Evolutionary conservation across 345 rosid genomes (phyloP).

Genomic region (Chamaenerion angustifolium): DNA sequence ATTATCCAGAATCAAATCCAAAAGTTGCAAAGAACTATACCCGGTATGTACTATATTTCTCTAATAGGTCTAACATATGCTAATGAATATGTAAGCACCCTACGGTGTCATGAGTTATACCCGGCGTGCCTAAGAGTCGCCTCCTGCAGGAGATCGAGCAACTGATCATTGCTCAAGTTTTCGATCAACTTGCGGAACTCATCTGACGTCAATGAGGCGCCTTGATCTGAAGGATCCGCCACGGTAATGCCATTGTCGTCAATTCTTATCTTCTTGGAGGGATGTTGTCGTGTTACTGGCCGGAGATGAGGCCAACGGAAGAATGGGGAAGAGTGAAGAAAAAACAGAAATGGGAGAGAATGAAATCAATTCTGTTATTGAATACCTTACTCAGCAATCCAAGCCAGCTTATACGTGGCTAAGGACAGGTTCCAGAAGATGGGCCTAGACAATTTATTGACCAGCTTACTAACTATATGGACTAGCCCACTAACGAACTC

Average conservation of each 20-base stretch:
- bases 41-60: slow-evolving; percentile 80
- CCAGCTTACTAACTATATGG: no score
- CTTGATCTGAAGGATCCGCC: neutral
- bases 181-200: slow-evolving; percentile 58
- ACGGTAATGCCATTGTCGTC: slow-evolving; percentile 3
- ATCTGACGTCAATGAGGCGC: slow-evolving; percentile 19
- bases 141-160: slow-evolving; percentile 42
- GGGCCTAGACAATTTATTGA: no score
- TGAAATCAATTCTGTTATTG: no score
- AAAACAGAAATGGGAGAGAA: no score
- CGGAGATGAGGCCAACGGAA: no score
- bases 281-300: no score
- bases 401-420: no score
- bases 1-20: neutral
- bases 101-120: no score
- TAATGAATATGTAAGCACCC: slow-evolving; percentile 93
- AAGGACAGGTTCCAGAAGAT: no score
- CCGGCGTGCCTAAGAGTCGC: slow-evolving; percentile 38
- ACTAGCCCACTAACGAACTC: no score
- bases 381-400: no score
- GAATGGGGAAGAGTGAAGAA: no score
- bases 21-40: slow-evolving; percentile 14
- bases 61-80: slow-evolving; percentile 93
- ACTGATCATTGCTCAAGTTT: slow-evolving; percentile 45
- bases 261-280: slow-evolving; percentile 9